A percentile compares a stretch with the other conserved stretches of the same genome.
phyloP scores from a whole-genome alignment of 2,329 filamentous ascomycete species.

The Aspergillus amoenus region DNA sequence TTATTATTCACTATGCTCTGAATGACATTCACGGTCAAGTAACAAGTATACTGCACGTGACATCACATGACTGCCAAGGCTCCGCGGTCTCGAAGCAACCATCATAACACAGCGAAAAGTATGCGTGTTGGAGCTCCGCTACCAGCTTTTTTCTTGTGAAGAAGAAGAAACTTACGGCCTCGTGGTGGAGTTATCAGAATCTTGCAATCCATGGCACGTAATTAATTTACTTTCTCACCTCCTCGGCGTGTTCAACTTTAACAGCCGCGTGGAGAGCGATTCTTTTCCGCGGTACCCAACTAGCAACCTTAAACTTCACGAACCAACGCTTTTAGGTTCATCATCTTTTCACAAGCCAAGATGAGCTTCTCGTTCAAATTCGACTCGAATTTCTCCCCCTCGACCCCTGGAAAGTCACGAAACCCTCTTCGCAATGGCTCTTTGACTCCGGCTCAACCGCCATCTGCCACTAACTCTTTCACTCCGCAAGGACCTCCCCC shows the following conservation, averaged over 20 bases:
- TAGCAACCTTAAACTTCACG: not conserved
- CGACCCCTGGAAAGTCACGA: slow-evolving; percentile 40
- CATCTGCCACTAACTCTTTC: slow-evolving; percentile 54
- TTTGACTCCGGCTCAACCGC: slow-evolving; percentile 59
- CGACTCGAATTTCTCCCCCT: slow-evolving; percentile 34
- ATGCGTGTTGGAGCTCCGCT: slow-evolving; percentile 3
- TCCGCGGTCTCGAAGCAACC: slow-evolving; percentile 10
- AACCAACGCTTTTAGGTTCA: not conserved
- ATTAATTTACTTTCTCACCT: not conserved
- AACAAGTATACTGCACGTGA: slow-evolving; percentile 10
- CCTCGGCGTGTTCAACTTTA: not conserved
- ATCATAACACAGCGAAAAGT: slow-evolving; percentile 7
- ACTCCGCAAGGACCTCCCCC: slow-evolving; percentile 57
- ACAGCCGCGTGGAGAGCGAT: not conserved
- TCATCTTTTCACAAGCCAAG: slow-evolving; percentile 10
- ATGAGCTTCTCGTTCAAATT: slow-evolving; percentile 39
- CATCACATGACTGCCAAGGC: slow-evolving; percentile 21
- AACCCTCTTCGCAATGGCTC: slow-evolving; percentile 47
- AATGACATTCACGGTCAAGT: not conserved
- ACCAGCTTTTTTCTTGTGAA: not conserved
- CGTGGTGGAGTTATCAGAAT: not conserved
- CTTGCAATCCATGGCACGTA: not conserved
- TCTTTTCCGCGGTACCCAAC: slow-evolving; percentile 6
- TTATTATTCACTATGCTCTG: no score
- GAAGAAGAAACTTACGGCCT: not conserved